Conservation (phyloP, 352 stramenopile species). For the Thraustotheca clavata region DNA sequence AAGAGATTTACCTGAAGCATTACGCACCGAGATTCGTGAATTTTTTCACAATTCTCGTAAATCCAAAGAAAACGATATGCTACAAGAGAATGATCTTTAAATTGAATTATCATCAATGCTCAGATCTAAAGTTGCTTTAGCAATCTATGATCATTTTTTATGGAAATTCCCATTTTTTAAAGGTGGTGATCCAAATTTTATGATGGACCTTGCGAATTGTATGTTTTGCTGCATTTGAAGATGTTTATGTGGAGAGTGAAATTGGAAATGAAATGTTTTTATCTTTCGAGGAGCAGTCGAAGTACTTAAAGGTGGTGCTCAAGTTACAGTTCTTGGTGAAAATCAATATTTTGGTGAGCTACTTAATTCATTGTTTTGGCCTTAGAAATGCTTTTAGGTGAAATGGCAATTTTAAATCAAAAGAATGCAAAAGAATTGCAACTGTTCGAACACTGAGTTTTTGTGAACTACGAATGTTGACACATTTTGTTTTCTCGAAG, state of each 20-base stretch:
- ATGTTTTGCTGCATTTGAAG: neutral
- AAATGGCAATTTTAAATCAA: neutral
- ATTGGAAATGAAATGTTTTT: neutral
- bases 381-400: too few species aligned
- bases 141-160: neutral
- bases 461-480: neutral
- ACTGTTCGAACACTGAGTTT: neutral
- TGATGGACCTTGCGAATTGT: neutral
- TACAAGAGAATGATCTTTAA: neutral
- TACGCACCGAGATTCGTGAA: neutral
- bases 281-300: neutral
- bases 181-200: neutral
- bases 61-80: neutral
- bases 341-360: neutral
- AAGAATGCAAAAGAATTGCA: neutral
- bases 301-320: neutral
- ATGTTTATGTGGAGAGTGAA: neutral
- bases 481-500: neutral
- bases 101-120: neutral
- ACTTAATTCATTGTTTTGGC: too few species aligned
- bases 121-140: neutral
- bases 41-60: neutral
- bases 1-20: neutral
- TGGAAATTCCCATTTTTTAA: neutral
- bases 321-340: neutral